Evolutionary conservation across 1,284 basidiomycete genomes (phyloP), one percentile per base, ranked within the genome.

Genomic region (Mycosarcoma mackinlayi): DNA sequence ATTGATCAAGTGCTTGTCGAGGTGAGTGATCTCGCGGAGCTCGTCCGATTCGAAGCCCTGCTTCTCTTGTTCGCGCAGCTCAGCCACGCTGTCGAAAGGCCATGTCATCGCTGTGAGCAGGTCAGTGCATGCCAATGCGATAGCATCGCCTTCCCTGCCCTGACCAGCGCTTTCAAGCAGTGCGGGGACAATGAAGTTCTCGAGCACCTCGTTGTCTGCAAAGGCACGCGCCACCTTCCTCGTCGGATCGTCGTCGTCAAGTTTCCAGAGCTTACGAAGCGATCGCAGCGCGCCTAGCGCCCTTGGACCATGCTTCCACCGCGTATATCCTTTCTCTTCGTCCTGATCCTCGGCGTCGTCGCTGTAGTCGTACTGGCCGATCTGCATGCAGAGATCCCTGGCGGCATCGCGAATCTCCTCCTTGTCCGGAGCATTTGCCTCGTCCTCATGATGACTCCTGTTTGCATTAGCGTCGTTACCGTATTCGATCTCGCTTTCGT

Each of bases 71-170:
- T 75, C 78, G 35, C 70, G 71, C 6, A 79, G 37, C 49, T 82
- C 81, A 38, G 74, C 77, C 6, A 63, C 46, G 11, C 69, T 73
- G 54, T 81, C 78, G 16, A 83, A 72, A 1, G 81, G 81, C 81
- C 81, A 83, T 0, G 81, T 83, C 42, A 83, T 60, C 1, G 80
- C 76, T 7, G 78, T 83, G 44, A 83, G 63, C n/a, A 83, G 61
- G 41, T 83, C 81, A 25, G 75, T 76, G 39, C 78, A 80, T 6
- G 81, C 81, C 1, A 82, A 56, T 3, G 81, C 80, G 48, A 81
- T 79, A 31, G 79, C 63, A 31, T 66, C 63, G n/a, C 63, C 63
- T 31, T 66, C 63, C 35, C 40, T 55, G 28, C 72, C 77, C 19
- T 57, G 61, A 40, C 79, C 77, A 0, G 75, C 81, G 14, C 72